These are phyloP conservation scores for Chaetomidium leptoderma DNA, from an alignment of 495 filamentous ascomycete genomes.

Conservation along the genomic window DNA sequence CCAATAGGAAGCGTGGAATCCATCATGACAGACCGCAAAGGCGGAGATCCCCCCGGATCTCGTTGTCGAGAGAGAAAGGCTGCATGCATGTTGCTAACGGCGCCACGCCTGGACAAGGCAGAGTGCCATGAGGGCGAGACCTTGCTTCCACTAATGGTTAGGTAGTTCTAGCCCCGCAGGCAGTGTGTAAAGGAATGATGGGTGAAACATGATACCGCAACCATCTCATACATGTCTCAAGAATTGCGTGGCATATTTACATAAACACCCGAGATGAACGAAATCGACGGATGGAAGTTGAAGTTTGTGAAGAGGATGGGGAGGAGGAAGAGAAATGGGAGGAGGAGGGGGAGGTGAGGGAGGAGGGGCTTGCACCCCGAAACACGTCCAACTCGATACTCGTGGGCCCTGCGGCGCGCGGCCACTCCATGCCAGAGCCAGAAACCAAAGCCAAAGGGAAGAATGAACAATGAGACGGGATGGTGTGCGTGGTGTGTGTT, in stretches of 20 bases:
- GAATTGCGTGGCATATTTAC: background rate
- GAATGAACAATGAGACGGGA: background rate
- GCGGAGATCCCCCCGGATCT: background rate
- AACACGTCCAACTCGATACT: too few species aligned
- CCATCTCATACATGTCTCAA: constrained; percentile 1
- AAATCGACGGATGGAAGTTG: too few species aligned
- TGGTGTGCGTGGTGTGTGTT: too few species aligned
- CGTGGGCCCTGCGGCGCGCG: too few species aligned
- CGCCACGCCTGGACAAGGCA: constrained; percentile 11
- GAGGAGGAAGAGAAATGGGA: too few species aligned
- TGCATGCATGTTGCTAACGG: constrained; percentile 5
- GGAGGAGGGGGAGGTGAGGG: too few species aligned
- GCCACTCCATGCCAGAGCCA: background rate
- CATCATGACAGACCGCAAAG: background rate
- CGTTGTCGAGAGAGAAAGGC: background rate
- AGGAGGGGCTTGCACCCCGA: too few species aligned
- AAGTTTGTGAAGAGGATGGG: too few species aligned
- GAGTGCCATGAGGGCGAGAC: background rate
- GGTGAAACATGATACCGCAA: background rate
- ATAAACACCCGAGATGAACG: background rate
- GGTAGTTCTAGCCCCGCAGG: background rate
- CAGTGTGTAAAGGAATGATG: constrained; percentile 1
- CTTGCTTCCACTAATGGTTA: too few species aligned
- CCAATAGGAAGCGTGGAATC: constrained; percentile 10
- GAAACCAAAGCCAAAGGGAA: background rate